Percentiles rank a stretch among this genome's conserved stretches.
Evolutionary conservation across 1,284 basidiomycete genomes (phyloP).

Genomic region (Termitomyces sp.): DNA sequence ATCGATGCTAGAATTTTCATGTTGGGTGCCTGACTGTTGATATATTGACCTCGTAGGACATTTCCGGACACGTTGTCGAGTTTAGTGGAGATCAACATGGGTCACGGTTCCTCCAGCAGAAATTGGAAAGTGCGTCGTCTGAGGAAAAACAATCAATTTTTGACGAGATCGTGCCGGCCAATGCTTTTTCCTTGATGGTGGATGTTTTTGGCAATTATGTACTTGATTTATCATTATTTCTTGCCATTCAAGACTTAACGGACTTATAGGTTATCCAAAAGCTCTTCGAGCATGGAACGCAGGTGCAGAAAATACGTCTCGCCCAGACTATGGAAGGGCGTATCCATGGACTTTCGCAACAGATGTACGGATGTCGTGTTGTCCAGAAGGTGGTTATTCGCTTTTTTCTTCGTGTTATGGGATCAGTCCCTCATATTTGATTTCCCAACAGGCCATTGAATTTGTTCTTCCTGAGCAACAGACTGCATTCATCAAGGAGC

Average conservation of each 20-base stretch:
- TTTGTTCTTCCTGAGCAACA: constrained; percentile 77
- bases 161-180: constrained; percentile 81
- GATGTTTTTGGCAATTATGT: constrained; percentile 98
- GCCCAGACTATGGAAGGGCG: constrained; percentile 78
- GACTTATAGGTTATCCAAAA: constrained; percentile 82
- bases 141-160: constrained; percentile 85
- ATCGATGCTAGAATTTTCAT: background rate
- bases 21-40: constrained; percentile 10
- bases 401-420: background rate
- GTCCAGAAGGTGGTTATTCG: constrained; percentile 66
- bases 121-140: constrained; percentile 68
- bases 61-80: constrained; percentile 84
- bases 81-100: constrained; percentile 95
- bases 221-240: background rate
- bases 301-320: constrained; percentile 69
- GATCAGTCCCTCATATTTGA: background rate
- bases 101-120: constrained; percentile 86
- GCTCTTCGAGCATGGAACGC: constrained; percentile 86
- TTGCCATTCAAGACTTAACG: background rate
- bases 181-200: constrained; percentile 77
- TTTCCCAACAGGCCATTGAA: constrained; percentile 69
- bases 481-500: constrained; percentile 68
- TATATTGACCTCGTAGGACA: constrained; percentile 52
- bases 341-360: constrained; percentile 74
- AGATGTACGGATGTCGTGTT: constrained; percentile 97